Evolutionary conservation across 768 basidiomycete species (phyloP), one percentile per base, ranked within the genome.

Genomic region (Suillus brevipes): DNA sequence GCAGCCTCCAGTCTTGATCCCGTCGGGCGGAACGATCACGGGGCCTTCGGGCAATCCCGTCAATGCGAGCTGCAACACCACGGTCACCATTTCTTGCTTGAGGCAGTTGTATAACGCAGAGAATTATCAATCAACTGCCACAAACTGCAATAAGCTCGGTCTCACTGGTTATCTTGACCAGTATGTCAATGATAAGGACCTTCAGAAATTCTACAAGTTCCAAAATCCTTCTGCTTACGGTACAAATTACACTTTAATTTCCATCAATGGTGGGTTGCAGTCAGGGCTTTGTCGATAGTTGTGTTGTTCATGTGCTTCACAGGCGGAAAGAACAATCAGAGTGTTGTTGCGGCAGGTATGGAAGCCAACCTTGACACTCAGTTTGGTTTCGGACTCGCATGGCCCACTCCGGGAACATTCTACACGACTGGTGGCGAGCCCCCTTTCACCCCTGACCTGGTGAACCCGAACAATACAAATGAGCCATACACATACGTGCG

Each of bases 311-410:
- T 23, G 45, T 12, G 38, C 60, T 59, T 62, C 62, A 12, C 62
- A 89, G 90, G 84, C 58, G 89, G 89, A 2, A 45, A 77, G 64
- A 89, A 92, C 70, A 80, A 82, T 64, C 89, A 92, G 71, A 84
- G 68, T 56, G 50, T 77, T n/a, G 74, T 74, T 0, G 74, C 78
- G 16, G 85, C 89, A 18, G 89, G 89, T 1, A 70, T 64, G 4
- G 91, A 93, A 72, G 90, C 89, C 4, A 82, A 88, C 66, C 75
- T 91, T 34, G 89, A 91, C 66, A 82, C 83, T 4, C 89, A 91
- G 69, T 89, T 86, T 73, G 87, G 84, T 1, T 87, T 84, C 65
- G 90, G 90, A 23, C 63, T 92, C 34, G 80, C 87, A 6, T 83
- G 82, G 70, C 89, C 89, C 1, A 89, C 84, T 7, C 84, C 84